Percentiles rank a stretch among this genome's conserved stretches.
phyloP scores from a whole-genome alignment of 2,329 filamentous ascomycete species.

The Diaporthe longicolla region DNA sequence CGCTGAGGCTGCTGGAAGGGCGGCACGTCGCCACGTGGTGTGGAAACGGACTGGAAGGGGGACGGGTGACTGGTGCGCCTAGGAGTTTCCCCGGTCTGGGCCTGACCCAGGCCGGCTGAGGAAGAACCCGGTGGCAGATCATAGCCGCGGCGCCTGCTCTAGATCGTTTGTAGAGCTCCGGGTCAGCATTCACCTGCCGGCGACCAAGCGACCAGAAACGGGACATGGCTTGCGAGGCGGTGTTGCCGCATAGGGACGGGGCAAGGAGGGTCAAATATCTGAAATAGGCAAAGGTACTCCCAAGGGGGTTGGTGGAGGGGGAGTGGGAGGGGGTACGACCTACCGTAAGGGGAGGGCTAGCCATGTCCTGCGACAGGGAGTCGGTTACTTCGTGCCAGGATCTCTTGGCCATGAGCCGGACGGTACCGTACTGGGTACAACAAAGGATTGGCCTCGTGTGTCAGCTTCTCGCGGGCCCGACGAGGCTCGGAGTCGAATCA shows the following conservation, averaged over 20 bases:
- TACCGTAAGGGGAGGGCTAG: slow-evolving; percentile 32
- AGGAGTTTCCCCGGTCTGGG: slow-evolving; percentile 24
- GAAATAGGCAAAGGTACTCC: slow-evolving; percentile 14
- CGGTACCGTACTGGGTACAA: slow-evolving; percentile 24
- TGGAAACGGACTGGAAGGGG: slow-evolving; percentile 13
- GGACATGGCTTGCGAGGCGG: slow-evolving; percentile 9
- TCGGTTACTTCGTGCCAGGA: slow-evolving; percentile 36
- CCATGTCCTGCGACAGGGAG: slow-evolving; percentile 31
- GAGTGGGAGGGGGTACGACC: not conserved
- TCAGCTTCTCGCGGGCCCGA: slow-evolving; percentile 18
- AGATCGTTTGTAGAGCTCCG: slow-evolving; percentile 5
- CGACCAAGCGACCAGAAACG: not conserved
- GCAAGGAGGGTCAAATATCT: slow-evolving; percentile 24
- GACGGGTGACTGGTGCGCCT: slow-evolving; percentile 28
- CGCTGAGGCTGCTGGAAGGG: slow-evolving; percentile 31
- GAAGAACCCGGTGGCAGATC: slow-evolving; percentile 30
- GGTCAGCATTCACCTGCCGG: slow-evolving; percentile 16
- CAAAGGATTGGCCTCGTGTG: slow-evolving; percentile 16
- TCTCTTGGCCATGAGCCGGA: slow-evolving; percentile 36
- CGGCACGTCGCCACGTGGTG: slow-evolving; percentile 22
- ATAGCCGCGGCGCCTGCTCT: slow-evolving; percentile 37
- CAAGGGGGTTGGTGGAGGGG: not conserved
- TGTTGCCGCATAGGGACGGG: slow-evolving; percentile 20
- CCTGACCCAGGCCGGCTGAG: slow-evolving; percentile 20
- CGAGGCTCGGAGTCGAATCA: slow-evolving; percentile 18